Base-by-base conservation (phyloP, 106 monocot genomes). In the Cymbidium sinense region DNA sequence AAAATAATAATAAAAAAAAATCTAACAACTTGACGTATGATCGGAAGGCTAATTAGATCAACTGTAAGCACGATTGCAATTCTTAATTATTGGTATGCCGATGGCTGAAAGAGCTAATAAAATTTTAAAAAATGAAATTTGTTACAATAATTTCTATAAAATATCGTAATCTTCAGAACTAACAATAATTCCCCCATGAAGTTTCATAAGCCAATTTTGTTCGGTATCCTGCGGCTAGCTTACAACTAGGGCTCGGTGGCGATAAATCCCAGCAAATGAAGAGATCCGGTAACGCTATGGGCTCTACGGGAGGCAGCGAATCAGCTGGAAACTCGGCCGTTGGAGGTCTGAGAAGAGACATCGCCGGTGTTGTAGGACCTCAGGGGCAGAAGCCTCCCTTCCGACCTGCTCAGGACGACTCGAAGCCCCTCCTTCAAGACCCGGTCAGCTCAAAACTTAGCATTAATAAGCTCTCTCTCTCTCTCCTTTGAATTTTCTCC, bases 391-490 rank as follows among this genome's bases (percentile, higher is more conserved):
- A 91, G 84, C 88, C 88, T 71, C 86, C 91, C 25, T 91, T 91
- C 73, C 73, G 88, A 58, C 84, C 78, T 12, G 93, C 79, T n/a
- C 70, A 82, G 77, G 95, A 96, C 77, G 95, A 96, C 81, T 89
- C 93, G 50, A 96, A 96, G 81, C 95, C 95, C 11, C 50, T 87
- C 35, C 89, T 96, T 62, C 90, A 91, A 30, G 95, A 96, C 73
- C 95, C 95, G 34, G 95, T 96, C 28, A 65, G 87, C 76, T 21
- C 36, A 9, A 29, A 27, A 39, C 8, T 5, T 33, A 18, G 10
- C 18, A 21, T 10, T 6, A 27, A 19, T 30, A 33, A 11, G 29
- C 15, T 9, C 18, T 30, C 55, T 7, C n/a, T 43, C 21, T n/a
- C n/a, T 28, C 70, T 54, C 10, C 25, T 8, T 30, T 21, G 1